phyloP scores from a whole-genome alignment of 768 basidiomycete genomes.

The Galerina sulciceps region DNA sequence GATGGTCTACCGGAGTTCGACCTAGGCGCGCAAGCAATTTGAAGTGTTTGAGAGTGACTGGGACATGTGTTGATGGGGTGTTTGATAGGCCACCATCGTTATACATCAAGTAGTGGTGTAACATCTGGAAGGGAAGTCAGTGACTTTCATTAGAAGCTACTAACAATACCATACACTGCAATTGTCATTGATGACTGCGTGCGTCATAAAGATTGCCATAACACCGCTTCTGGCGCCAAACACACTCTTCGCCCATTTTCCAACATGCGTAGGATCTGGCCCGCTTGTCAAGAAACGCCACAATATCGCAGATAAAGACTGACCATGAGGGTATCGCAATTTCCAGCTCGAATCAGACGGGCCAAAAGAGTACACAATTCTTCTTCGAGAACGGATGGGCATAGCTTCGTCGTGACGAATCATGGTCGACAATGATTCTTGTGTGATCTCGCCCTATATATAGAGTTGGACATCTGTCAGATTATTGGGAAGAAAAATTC shows the following conservation, averaged over 20 bases:
- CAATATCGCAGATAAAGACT: neutral
- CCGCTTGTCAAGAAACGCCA: neutral
- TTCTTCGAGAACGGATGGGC: constrained; percentile 59
- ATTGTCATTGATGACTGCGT: constrained; percentile 75
- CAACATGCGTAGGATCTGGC: constrained; percentile 60
- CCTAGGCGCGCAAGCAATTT: constrained; percentile 73
- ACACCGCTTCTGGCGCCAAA: constrained; percentile 61
- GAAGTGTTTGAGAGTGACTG: constrained; percentile 79
- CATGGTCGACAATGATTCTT: constrained; percentile 74
- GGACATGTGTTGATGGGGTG: constrained; percentile 47
- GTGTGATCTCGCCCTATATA: constrained; percentile 66
- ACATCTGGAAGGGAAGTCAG: constrained; percentile 37
- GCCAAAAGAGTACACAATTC: constrained; percentile 51
- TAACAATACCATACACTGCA: constrained; percentile 35
- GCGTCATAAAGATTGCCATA: constrained; percentile 71
- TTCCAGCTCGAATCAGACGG: constrained; percentile 50
- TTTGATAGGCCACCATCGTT: constrained; percentile 28
- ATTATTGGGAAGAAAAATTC: neutral
- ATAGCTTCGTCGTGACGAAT: constrained; percentile 74
- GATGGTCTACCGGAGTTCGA: constrained; percentile 54
- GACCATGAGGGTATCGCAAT: constrained; percentile 64
- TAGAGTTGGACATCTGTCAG: constrained; percentile 1
- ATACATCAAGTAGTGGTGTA: constrained; percentile 47
- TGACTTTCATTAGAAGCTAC: neutral
- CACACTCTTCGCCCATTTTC: constrained; percentile 60